phyloP scores from a whole-genome alignment of 768 basidiomycete species.

The Agrocybe pediades region DNA sequence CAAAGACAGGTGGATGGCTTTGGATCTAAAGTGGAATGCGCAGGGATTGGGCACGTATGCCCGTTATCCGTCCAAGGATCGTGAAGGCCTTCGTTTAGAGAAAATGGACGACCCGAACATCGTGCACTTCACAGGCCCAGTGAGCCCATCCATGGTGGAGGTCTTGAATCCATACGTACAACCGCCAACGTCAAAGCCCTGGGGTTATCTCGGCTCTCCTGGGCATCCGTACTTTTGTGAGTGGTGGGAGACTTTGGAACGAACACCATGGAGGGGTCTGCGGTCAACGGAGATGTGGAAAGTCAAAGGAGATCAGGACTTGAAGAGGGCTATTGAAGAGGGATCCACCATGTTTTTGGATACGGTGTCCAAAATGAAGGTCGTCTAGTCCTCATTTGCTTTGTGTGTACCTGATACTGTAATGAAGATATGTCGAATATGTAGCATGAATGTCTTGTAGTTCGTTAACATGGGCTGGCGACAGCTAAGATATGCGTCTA shows the following conservation, averaged over 20 bases:
- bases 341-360: background rate
- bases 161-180: slow-evolving; percentile 55
- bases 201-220: slow-evolving; percentile 57
- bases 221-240: slow-evolving; percentile 48
- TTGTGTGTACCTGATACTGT: no score
- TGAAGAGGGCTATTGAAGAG: background rate
- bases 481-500: no score
- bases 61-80: slow-evolving; percentile 30
- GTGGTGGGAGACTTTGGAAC: slow-evolving; percentile 47
- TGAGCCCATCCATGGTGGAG: slow-evolving; percentile 44
- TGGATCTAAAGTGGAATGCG: slow-evolving; percentile 53
- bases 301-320: background rate
- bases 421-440: no score
- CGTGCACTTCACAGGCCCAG: slow-evolving; percentile 61
- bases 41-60: slow-evolving; percentile 61
- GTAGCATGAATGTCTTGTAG: no score
- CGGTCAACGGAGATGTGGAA: background rate
- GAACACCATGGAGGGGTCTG: slow-evolving; percentile 40
- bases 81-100: slow-evolving; percentile 27
- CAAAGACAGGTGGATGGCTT: slow-evolving; percentile 38
- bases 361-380: background rate
- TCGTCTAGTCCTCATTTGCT: no score
- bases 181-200: slow-evolving; percentile 56
- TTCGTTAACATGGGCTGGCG: no score
- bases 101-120: slow-evolving; percentile 43